A percentile compares a stretch with the other conserved stretches of the same genome.
Conservation (phyloP, 2,329 filamentous ascomycete genomes). For the Pyrenochaeta sp. region DNA sequence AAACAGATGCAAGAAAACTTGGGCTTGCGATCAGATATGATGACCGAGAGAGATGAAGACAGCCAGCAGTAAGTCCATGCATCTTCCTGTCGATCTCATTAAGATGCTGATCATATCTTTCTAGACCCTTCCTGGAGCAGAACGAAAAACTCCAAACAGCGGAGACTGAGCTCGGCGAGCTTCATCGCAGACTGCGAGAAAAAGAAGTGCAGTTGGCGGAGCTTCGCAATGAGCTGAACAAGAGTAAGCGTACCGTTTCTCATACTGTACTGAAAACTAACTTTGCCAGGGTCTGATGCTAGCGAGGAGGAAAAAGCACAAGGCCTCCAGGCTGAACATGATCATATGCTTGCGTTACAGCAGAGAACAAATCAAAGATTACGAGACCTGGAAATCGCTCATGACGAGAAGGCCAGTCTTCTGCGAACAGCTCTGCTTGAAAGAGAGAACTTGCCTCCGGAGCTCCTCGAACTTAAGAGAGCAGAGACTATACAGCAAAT, state of each 20-base stretch:
- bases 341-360: slow-evolving; percentile 44
- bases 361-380: slow-evolving; percentile 44
- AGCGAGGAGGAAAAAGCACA: slow-evolving; percentile 38
- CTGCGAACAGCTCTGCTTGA: slow-evolving; percentile 43
- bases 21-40: slow-evolving; percentile 47
- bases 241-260: slow-evolving; percentile 23
- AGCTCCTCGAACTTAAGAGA: slow-evolving; percentile 41
- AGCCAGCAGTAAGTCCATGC: slow-evolving; percentile 35
- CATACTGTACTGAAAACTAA: slow-evolving; percentile 6
- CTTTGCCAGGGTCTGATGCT: slow-evolving; percentile 33
- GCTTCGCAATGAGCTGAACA: slow-evolving; percentile 46
- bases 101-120: no score
- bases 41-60: slow-evolving; percentile 44
- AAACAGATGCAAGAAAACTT: slow-evolving; percentile 53
- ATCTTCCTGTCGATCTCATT: no score
- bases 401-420: slow-evolving; percentile 46
- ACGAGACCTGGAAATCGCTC: slow-evolving; percentile 43
- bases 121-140: slow-evolving; percentile 48
- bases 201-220: slow-evolving; percentile 46
- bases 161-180: slow-evolving; percentile 44
- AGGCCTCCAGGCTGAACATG: slow-evolving; percentile 43
- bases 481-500: slow-evolving; percentile 43
- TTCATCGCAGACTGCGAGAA: slow-evolving; percentile 43
- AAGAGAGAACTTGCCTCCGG: slow-evolving; percentile 40
- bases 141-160: slow-evolving; percentile 47